Conservation (phyloP, 495 filamentous ascomycete species). For the Penicillium bialowiezense region DNA sequence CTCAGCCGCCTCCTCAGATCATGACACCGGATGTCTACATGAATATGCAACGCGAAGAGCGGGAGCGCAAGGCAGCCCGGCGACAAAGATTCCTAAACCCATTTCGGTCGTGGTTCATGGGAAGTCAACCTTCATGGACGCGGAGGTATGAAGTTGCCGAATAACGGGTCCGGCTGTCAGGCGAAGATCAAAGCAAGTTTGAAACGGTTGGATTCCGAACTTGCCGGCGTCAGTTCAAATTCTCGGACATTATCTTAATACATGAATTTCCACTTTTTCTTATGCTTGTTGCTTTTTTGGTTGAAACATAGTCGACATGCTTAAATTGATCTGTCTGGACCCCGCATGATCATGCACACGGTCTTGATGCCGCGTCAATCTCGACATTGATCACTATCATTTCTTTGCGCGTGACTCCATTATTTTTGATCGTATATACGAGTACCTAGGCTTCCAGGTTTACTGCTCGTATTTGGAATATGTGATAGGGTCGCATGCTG, state of each 20-base stretch:
- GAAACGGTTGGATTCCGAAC: background rate
- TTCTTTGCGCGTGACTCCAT: background rate
- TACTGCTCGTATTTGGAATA: background rate
- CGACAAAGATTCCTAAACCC: constrained; percentile 3
- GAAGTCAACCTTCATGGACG: background rate
- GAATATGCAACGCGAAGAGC: constrained; percentile 14
- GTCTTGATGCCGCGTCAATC: background rate
- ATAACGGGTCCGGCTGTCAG: background rate
- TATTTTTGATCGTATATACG: too few species aligned
- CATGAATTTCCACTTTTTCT: background rate
- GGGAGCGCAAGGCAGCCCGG: constrained; percentile 7
- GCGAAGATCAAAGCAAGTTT: background rate
- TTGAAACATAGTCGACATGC: background rate
- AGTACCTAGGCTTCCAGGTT: background rate
- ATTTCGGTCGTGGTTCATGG: constrained; percentile 8
- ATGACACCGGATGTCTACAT: constrained; percentile 14
- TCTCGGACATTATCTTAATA: background rate
- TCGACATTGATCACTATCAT: background rate
- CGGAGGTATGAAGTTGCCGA: constrained; percentile 6
- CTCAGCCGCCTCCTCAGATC: constrained; percentile 11
- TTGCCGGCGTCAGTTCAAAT: background rate
- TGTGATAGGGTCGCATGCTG: background rate
- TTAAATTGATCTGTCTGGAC: background rate
- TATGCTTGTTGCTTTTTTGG: constrained; percentile 2
- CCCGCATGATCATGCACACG: background rate